Base-by-base conservation (phyloP, 192 early-diverging fungal genomes). In the Kickxella alabastrina region DNA sequence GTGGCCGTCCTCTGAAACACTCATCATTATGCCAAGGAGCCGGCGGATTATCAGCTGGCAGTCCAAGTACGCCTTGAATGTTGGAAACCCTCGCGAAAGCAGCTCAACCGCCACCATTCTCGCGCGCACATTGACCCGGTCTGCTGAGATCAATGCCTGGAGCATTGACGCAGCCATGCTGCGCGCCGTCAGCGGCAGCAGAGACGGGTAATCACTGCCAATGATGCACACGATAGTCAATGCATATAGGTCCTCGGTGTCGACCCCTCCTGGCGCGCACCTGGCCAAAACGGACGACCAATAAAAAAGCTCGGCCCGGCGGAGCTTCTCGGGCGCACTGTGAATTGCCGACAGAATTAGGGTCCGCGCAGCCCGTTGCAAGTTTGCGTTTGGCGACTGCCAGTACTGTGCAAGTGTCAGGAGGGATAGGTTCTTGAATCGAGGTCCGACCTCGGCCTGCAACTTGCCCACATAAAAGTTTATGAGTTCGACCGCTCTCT, bases 311-410 rank as follows among this genome's bases (percentile, higher is more conserved):
- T 69, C 73, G 22, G 66, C 58, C 35, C 73, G 48, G 25, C 65
- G 49, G 24, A 44, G 57, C 32, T 54, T 60, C 50, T 76, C 73
- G 14, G 65, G 45, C 28, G 59, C 62, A 10, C 73, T 52, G 27
- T 65, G 66, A 39, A 76, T 63, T 13, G 66, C 47, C 29, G 73
- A 68, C 27, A 76, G 50, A 51, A 76, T 36, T 38, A 76, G 50
- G 17, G 73, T 76, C 38, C 73, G 56, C 39, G 73, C 73, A 43
- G 73, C 73, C 8, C 66, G 65, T 50, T 76, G 73, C 52, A 76
- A 42, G 25, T 42, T 65, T 10, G 47, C 64, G 19, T 65, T 65
- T 8, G 42, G 32, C 8, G 66, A 65, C 42, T 65, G 61, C 73
- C 73, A 76, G 46, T 69, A 69, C 34, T 59, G 57, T 31, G 66